Percentiles rank a stretch among this genome's conserved stretches.
phyloP scores from a whole-genome alignment of 306 rosid genomes.

The Mimosa pudica region DNA sequence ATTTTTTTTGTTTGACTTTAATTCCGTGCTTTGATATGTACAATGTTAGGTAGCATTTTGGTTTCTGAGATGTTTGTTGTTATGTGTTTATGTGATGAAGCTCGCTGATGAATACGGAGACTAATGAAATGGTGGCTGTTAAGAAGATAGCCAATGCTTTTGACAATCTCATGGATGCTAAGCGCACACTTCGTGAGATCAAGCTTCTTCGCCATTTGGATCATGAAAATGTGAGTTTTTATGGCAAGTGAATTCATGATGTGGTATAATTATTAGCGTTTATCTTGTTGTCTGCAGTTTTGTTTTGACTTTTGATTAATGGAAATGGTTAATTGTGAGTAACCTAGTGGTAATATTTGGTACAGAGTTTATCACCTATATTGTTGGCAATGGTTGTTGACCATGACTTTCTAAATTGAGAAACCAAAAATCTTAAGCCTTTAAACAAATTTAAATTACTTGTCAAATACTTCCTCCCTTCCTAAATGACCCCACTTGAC shows the following conservation, averaged over 20 bases:
- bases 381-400: conserved; percentile 36
- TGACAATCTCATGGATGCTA: conserved; percentile 94
- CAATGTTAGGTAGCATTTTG: neutral
- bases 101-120: conserved; percentile 85
- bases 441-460: neutral
- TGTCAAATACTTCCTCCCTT: neutral
- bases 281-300: neutral
- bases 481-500: too few relatives aligned
- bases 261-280: neutral
- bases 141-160: conserved; percentile 96
- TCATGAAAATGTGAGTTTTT: conserved; percentile 83
- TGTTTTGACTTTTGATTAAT: neutral
- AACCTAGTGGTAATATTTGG: neutral
- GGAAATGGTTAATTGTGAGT: neutral
- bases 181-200: conserved; percentile 98
- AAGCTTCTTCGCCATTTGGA: conserved; percentile 96
- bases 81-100: conserved; percentile 46
- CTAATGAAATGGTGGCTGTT: conserved; percentile 88
- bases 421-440: neutral
- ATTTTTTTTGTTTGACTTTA: neutral
- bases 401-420: conserved; percentile 9
- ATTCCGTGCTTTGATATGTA: neutral
- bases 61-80: conserved; percentile 31
- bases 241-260: neutral
- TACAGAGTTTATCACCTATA: neutral